Evolutionary conservation across 768 basidiomycete genomes (phyloP).

Genomic region (Vararia minispora): DNA sequence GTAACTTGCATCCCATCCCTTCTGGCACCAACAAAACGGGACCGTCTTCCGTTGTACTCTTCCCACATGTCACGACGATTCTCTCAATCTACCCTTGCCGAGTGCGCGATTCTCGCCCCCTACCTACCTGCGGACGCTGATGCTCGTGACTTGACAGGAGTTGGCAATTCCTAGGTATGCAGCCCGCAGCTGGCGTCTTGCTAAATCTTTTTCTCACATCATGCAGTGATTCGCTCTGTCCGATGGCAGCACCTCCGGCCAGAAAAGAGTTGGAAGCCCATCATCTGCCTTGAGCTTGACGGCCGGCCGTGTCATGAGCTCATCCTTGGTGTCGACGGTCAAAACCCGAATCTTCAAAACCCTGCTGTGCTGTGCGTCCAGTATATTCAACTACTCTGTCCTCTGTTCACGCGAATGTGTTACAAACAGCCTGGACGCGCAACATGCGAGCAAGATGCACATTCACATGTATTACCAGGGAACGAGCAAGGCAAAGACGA

Average conservation of each 20-base stretch:
- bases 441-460: conserved; percentile 31
- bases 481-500: conserved; percentile 46
- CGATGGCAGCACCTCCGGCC: conserved; percentile 34
- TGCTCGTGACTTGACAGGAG: no score
- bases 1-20: no score
- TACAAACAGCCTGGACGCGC: conserved; percentile 27
- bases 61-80: no score
- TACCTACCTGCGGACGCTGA: no score
- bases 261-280: conserved; percentile 58
- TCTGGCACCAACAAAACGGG: no score
- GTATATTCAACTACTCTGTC: background rate
- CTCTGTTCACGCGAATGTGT: background rate
- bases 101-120: no score
- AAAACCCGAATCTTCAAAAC: conserved; percentile 54
- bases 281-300: conserved; percentile 46
- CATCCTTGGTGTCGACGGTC: conserved; percentile 54
- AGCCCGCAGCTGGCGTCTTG: background rate
- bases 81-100: no score
- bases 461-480: conserved; percentile 49
- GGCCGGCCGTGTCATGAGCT: conserved; percentile 43
- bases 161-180: conserved; percentile 21
- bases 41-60: no score
- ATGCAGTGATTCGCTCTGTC: conserved; percentile 27
- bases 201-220: background rate
- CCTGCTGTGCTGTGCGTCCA: conserved; percentile 41